phyloP scores from a whole-genome alignment of 2,329 filamentous ascomycete genomes.

The Fonsecaea monophora region DNA sequence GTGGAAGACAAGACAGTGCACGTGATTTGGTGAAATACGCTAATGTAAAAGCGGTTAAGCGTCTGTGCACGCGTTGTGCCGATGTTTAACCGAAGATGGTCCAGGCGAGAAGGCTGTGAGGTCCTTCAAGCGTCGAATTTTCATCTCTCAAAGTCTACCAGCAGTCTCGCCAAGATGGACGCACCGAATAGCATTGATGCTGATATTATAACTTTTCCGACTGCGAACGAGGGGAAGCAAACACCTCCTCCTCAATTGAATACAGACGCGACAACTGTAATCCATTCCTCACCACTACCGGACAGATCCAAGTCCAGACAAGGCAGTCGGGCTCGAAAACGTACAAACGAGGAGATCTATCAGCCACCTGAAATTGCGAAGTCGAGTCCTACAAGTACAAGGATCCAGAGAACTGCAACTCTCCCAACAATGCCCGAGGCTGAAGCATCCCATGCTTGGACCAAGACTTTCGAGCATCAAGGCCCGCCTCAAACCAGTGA shows the following conservation, averaged over 20 bases:
- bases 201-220: slow-evolving; percentile 14
- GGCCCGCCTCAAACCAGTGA: not conserved
- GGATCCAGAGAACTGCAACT: slow-evolving; percentile 19
- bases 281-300: slow-evolving; percentile 31
- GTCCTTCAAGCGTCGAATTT: not conserved
- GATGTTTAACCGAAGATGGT: slow-evolving; percentile 17
- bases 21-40: slow-evolving; percentile 15
- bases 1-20: not conserved
- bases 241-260: slow-evolving; percentile 17
- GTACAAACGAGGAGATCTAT: slow-evolving; percentile 37
- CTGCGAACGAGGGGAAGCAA: slow-evolving; percentile 24
- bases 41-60: slow-evolving; percentile 19
- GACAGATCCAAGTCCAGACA: slow-evolving; percentile 21
- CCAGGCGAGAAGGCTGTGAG: not conserved
- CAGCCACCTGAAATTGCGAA: slow-evolving; percentile 19
- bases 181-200: slow-evolving; percentile 6
- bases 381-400: slow-evolving; percentile 26
- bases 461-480: slow-evolving; percentile 4
- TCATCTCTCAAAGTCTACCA: not conserved
- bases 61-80: slow-evolving; percentile 7
- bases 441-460: not conserved
- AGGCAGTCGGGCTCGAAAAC: slow-evolving; percentile 28
- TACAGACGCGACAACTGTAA: slow-evolving; percentile 9
- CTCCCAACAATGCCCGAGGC: slow-evolving; percentile 1
- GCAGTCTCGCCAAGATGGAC: slow-evolving; percentile 21